Evolutionary conservation across 768 basidiomycete genomes (phyloP), one percentile per base, ranked within the genome.

Genomic region (Coprinellus aureogranulatus): DNA sequence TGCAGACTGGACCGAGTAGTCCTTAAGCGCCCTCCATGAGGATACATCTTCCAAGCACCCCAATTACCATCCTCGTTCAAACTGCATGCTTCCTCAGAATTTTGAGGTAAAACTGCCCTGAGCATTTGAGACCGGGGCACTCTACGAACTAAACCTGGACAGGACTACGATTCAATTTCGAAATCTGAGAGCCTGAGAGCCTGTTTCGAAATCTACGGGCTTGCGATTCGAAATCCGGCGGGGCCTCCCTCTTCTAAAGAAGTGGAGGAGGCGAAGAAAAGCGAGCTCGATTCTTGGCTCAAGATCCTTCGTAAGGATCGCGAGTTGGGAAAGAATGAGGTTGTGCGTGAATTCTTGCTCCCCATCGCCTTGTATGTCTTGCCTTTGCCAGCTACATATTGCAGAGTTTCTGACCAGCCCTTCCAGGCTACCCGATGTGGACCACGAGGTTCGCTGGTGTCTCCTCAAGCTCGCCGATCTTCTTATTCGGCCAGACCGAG

Each of bases 1-100:
- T 2, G 90, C 90, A 8, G 95, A 98, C 69, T 98, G 97, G 97
- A 91, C 90, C 4, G 95, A 97, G 65, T 94, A 97, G n/a, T n/a
- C n/a, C n/a, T n/a, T n/a, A n/a, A n/a, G n/a, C n/a, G n/a, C n/a
- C n/a, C n/a, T n/a, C n/a, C n/a, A n/a, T n/a, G n/a, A n/a, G n/a
- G n/a, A n/a, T n/a, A n/a, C n/a, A n/a, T n/a, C n/a, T n/a, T n/a
- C n/a, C n/a, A n/a, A n/a, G n/a, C n/a, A n/a, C n/a, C n/a, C n/a
- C n/a, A n/a, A n/a, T n/a, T n/a, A n/a, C n/a, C n/a, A n/a, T n/a
- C n/a, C n/a, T n/a, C n/a, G n/a, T n/a, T n/a, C n/a, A n/a, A n/a
- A n/a, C n/a, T n/a, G n/a, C n/a, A n/a, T n/a, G n/a, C n/a, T n/a
- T n/a, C n/a, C n/a, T n/a, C n/a, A n/a, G n/a, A n/a, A n/a, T n/a